phyloP scores from a whole-genome alignment of 2,329 filamentous ascomycete genomes.

The Septoria petroselini region DNA sequence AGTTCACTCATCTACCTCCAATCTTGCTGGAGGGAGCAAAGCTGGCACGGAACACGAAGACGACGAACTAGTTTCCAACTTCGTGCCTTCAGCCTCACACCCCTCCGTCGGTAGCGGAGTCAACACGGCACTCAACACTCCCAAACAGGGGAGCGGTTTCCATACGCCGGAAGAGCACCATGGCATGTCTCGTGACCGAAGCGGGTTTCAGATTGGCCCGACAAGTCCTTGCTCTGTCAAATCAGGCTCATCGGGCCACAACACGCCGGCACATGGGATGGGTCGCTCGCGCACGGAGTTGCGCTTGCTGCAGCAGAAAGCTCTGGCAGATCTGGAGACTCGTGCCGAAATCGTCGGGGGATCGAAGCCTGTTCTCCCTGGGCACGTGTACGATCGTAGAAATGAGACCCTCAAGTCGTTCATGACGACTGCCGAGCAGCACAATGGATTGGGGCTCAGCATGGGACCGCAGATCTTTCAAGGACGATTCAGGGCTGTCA shows the following conservation, averaged over 20 bases:
- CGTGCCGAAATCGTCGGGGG: conserved; percentile 21
- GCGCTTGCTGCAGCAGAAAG: conserved; percentile 36
- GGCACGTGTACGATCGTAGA: conserved; percentile 36
- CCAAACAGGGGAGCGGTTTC: conserved; percentile 29
- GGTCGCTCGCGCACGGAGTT: conserved; percentile 36
- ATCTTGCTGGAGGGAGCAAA: conserved; percentile 20
- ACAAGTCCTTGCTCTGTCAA: conserved; percentile 33
- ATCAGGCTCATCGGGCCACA: conserved; percentile 33
- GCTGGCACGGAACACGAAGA: conserved; percentile 22
- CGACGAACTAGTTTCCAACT: conserved; percentile 36
- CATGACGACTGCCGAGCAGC: conserved; percentile 23
- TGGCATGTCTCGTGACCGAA: conserved; percentile 19
- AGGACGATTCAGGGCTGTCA: conserved; percentile 37
- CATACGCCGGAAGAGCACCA: conserved; percentile 33
- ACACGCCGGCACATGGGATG: conserved; percentile 29
- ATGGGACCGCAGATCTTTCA: conserved; percentile 37
- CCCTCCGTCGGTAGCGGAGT: conserved; percentile 32
- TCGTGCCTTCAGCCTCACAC: conserved; percentile 34
- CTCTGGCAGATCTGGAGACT: conserved; percentile 34
- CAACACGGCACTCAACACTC: conserved; percentile 33
- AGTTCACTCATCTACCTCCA: conserved; percentile 29
- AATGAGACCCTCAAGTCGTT: conserved; percentile 37
- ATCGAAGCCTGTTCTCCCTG: conserved; percentile 31
- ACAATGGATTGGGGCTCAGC: conserved; percentile 18
- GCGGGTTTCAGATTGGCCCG: conserved; percentile 25